These are phyloP conservation scores for Pestalotiopsis sp. DNA, from an alignment of 2,329 filamentous ascomycete species.

Conservation along the genomic window DNA sequence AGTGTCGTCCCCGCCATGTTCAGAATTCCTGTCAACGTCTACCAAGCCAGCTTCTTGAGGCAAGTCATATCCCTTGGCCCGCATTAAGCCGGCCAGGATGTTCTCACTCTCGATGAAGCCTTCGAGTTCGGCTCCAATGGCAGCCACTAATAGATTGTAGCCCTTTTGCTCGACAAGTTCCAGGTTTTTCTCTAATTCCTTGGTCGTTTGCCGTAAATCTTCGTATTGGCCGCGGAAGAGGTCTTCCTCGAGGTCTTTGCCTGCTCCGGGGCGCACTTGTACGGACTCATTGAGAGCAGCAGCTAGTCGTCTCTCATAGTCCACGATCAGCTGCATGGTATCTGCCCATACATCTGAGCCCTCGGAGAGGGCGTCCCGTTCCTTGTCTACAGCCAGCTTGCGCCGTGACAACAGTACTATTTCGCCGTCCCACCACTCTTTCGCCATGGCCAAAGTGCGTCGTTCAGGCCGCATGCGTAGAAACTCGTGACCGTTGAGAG, in stretches of 20 bases:
- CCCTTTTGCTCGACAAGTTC: conserved; percentile 59
- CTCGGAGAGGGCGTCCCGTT: conserved; percentile 67
- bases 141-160: conserved; percentile 77
- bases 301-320: conserved; percentile 58
- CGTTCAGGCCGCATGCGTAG: conserved; percentile 63
- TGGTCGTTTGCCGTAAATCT: conserved; percentile 60
- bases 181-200: conserved; percentile 56
- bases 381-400: conserved; percentile 59
- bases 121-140: conserved; percentile 74
- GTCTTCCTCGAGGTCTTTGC: conserved; percentile 34
- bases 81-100: conserved; percentile 47
- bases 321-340: conserved; percentile 58
- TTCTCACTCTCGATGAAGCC: conserved; percentile 64
- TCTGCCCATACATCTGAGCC: conserved; percentile 70
- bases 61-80: conserved; percentile 10
- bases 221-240: conserved; percentile 49
- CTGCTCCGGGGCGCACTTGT: conserved; percentile 18
- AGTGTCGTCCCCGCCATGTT: conserved; percentile 11
- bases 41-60: conserved; percentile 21
- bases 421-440: conserved; percentile 71
- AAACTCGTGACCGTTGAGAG: conserved; percentile 46
- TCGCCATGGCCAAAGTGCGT: conserved; percentile 71
- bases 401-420: conserved; percentile 56
- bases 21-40: conserved; percentile 17
- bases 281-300: conserved; percentile 19